Conservation (phyloP, 1,139 yeast species). For the Yarrowia galli region DNA sequence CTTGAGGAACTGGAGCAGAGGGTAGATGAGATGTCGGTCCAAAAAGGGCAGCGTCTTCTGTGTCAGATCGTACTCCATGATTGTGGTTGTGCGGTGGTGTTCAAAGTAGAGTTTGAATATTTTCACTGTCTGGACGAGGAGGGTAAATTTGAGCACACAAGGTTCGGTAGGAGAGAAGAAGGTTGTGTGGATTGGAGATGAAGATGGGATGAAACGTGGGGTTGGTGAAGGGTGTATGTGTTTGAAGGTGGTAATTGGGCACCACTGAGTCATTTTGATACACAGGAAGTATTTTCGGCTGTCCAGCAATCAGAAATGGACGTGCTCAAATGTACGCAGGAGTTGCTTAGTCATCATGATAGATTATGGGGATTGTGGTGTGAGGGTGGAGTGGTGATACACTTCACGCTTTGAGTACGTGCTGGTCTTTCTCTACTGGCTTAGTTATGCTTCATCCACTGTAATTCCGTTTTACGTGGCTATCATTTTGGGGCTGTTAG, state of each 20-base stretch:
- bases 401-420: too few relatives aligned
- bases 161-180: neutral
- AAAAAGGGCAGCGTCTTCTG: conserved; percentile 60
- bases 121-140: conserved; percentile 3
- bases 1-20: conserved; percentile 59
- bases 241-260: neutral
- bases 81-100: conserved; percentile 12
- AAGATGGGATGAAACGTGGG: neutral
- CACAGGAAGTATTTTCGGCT: neutral
- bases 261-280: neutral
- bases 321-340: conserved; percentile 3
- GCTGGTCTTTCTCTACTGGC: too few relatives aligned
- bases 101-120: conserved; percentile 21
- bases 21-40: conserved; percentile 65
- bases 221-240: neutral
- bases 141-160: conserved; percentile 19
- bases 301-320: neutral
- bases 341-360: neutral
- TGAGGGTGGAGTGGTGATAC: too few relatives aligned
- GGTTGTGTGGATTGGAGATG: neutral
- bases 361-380: too few relatives aligned
- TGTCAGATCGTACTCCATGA: conserved; percentile 56
- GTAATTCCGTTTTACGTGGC: too few relatives aligned
- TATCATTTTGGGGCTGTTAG: too few relatives aligned
- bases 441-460: too few relatives aligned